phyloP scores from a whole-genome alignment of 768 basidiomycete species.

The Boletus subcaerulescens region DNA sequence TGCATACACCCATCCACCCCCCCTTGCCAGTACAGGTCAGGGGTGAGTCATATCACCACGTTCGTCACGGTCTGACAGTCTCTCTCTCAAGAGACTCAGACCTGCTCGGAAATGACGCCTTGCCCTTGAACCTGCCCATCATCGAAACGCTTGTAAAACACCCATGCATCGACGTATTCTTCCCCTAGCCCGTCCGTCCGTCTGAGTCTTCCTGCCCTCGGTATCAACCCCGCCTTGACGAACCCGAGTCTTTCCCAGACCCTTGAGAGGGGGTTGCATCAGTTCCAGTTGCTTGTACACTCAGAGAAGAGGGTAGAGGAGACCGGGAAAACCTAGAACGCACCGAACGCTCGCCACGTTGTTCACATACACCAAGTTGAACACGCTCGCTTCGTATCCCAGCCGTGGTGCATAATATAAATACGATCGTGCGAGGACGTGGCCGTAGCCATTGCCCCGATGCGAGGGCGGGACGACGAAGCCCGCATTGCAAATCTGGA shows the following conservation, averaged over 20 bases:
- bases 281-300: background rate
- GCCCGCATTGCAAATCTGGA: conserved; percentile 83
- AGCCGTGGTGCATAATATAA: conserved; percentile 76
- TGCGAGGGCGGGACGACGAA: conserved; percentile 72
- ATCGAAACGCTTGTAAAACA: conserved; percentile 78
- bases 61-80: too few species aligned
- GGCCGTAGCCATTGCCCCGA: conserved; percentile 66
- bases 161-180: conserved; percentile 85
- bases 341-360: conserved; percentile 74
- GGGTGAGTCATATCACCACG: too few species aligned
- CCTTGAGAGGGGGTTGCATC: background rate
- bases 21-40: too few species aligned
- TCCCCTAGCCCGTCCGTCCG: conserved; percentile 68
- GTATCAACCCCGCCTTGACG: conserved; percentile 72
- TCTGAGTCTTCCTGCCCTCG: conserved; percentile 69
- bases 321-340: background rate
- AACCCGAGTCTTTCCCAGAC: conserved; percentile 88
- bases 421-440: conserved; percentile 71
- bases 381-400: conserved; percentile 77
- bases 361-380: conserved; percentile 89
- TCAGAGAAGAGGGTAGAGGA: too few species aligned
- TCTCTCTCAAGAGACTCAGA: background rate
- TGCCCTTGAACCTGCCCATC: conserved; percentile 18
- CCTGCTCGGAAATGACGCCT: background rate
- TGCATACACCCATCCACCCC: too few species aligned